Base-by-base conservation (phyloP, 164 flowering plant species). In the Euptelea pleiosperma region DNA sequence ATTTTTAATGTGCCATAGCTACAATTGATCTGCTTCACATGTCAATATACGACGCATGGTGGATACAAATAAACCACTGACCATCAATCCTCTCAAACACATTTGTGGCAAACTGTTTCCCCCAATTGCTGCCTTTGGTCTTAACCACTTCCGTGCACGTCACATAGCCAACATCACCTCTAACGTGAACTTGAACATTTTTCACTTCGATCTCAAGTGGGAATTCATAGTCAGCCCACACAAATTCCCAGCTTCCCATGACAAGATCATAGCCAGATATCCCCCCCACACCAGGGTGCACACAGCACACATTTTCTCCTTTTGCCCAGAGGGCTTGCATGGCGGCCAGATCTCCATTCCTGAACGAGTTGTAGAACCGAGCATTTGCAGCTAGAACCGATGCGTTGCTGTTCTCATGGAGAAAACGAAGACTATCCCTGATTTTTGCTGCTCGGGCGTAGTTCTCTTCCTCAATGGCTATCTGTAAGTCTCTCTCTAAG, bases 91-190 rank as follows among this genome's bases (percentile, higher is more conserved):
- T 84, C 83, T 93, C 94, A 41, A 88, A 93, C 52, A 90, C 85
- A 70, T 93, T 93, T 6, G 91, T 86, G 3, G 83, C 97, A 65
- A 81, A 85, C 63, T 90, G 97, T 59, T 79, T 85, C 21, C 96
- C 99, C 99, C 99, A 93, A 64, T 79, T 82, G 71, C 79, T 81
- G 19, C 99, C 99, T 72, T 85, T 86, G 9, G 96, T 86, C 81
- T 71, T 89, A 4, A 93, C 85, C 64, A 86, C 75, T 68, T 93
- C 97, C 53, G 80, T 61, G 65, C 96, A 87, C 0, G 90, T 83
- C 22, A 93, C 85, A 49, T 83, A 86, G 35, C 92, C 98, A 21
- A 86, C 18, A 58, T 86, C 86, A 9, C 96, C 99, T 58, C 74
- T 76, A 15, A 88, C 94, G 66, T 81, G 90, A 58, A 86, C 89